Base-by-base conservation (phyloP, 352 stramenopile genomes). In the Phytophthora parvispora region DNA sequence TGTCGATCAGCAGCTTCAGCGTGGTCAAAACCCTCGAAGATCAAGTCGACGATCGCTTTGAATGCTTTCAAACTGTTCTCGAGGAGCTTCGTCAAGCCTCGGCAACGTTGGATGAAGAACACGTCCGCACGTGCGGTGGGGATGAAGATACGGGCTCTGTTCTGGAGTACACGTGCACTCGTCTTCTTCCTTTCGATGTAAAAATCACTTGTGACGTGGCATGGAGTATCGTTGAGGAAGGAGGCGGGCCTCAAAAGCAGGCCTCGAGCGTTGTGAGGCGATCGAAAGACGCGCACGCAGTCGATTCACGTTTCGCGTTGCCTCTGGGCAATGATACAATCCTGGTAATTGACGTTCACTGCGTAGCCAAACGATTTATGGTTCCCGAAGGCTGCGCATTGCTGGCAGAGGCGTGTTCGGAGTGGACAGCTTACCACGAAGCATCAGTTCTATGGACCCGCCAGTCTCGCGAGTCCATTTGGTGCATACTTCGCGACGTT, bases 321-420 rank as follows among this genome's bases (percentile, higher is more conserved):
- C 28, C 24, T 2, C 22, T 42, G 4, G 43, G 2, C 10, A 1
- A 29, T 16, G 45, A 34, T 31, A 28, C 31, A 27, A 31, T 40
- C 15, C 22, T 64, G 31, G 43, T 16, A 25, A n/a, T 56, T 2
- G 57, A 64, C 40, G 20, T 49, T n/a, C 57, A 64, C 20, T 32
- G 18, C 13, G 57, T 64, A 7, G 25, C 47, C 15, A 55, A 56
- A 25, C 43, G 45, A 5, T 55, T 57, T 4, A 24, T 22, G 10
- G 24, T 28, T 3, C 24, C 31, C 24, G 43, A 15, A 20, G 43
- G 29, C 34, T 56, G 22, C 13, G 31, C 57, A 22, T 20, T 64
- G 45, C 22, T 64, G 10, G 43, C 32, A 8, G 56, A 63, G 25
- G 38, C 42, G 20, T n/a, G 12, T 15, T 45, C 42, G 13, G 38